Evolutionary conservation across 768 basidiomycete species (phyloP), one percentile per base, ranked within the genome.

Genomic region (Russula griseocarnosa): DNA sequence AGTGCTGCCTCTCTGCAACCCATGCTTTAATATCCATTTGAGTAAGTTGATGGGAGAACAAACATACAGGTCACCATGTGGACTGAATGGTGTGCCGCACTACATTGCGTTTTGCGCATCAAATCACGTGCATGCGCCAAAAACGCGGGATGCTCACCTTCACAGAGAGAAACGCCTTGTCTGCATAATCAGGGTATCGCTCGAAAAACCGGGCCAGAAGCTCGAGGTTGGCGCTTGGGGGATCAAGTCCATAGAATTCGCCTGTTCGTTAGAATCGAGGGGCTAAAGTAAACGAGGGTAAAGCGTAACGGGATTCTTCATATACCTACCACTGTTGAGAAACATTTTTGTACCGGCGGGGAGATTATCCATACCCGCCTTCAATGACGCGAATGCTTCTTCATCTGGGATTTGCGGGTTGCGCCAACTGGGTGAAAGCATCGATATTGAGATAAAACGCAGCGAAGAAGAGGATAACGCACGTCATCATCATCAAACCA

Each of bases 401-500:
- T 85, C 84, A 61, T 88, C 86, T 1, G 82, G 74, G 38, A 78
- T 71, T 18, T 77, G 75, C n/a, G 70, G 67, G 53, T 63, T 44
- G 20, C 67, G 65, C 61, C 65, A 68, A 28, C 66, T 63, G 11
- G 30, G 20, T 30, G 52, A n/a, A 47, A 34, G 30, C 16, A 16
- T 57, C 20, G 26, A 28, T 14, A 10, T 11, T 16, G 42, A 26
- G 30, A 24, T 16, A 51, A 10, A 24, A 46, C 24, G 6, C 38
- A 40, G 34, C 30, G 70, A 10, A 20, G 32, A 36, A 54, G 24
- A 36, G 59, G 30, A 36, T 40, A 1, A 70, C 76, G 60, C 67
- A 83, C 76, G 83, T 86, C 77, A 86, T 81, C 70, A 79, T 74
- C 83, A 85, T 83, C 47, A 85, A 74, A 1, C 85, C 84, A 66